phyloP scores from a whole-genome alignment of 805 yeast genomes.

The Yamadazyma akitaensis region DNA sequence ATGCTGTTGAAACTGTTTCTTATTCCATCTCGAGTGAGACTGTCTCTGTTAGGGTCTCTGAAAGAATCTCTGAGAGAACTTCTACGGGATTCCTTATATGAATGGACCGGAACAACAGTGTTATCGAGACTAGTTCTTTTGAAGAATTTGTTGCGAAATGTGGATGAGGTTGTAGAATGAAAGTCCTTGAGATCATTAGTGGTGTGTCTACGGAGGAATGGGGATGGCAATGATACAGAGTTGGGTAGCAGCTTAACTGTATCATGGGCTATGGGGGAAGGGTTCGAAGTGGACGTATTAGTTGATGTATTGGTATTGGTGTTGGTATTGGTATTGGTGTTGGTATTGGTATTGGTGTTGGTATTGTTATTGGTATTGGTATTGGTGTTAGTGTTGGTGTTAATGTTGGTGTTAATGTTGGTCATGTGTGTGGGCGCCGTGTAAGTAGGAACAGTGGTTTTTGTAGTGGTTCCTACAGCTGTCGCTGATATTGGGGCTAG shows the following conservation, averaged over 20 bases:
- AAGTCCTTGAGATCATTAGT: conserved; percentile 10
- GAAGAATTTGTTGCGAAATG: conserved; percentile 1
- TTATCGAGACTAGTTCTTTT: conserved; percentile 6
- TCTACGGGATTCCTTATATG: not conserved
- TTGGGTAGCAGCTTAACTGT: not conserved
- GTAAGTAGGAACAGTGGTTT: too few relatives aligned
- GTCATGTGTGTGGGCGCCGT: too few relatives aligned
- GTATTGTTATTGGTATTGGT: too few relatives aligned
- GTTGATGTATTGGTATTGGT: not conserved
- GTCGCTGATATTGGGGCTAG: not conserved
- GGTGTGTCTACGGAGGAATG: conserved; percentile 13
- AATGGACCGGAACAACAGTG: not conserved
- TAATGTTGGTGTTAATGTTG: too few relatives aligned
- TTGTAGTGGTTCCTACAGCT: not conserved
- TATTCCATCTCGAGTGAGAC: not conserved
- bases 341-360: too few relatives aligned
- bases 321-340: too few relatives aligned
- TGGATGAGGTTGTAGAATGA: not conserved
- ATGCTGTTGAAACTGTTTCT: conserved; percentile 1
- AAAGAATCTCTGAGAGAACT: too few relatives aligned
- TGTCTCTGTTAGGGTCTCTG: not conserved
- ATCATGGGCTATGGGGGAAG: not conserved
- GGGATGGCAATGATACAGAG: not conserved
- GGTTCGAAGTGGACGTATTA: not conserved
- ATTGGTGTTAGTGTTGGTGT: too few relatives aligned